Evolutionary conservation across 169 alveolate genomes (phyloP).

Genomic region (Plasmodium adleri): DNA sequence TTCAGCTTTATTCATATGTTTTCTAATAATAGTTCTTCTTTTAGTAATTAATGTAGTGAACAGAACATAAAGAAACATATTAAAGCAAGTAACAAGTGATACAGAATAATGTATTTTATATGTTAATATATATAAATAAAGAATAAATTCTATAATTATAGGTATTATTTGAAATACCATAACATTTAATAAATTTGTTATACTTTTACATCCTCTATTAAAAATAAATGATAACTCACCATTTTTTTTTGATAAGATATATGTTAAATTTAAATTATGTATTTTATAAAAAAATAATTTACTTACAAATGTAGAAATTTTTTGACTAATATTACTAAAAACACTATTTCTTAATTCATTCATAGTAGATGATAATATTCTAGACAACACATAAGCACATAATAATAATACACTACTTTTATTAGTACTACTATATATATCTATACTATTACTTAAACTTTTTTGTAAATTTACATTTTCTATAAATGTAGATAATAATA

Average conservation of each 20-base stretch:
- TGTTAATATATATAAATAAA: slow-evolving; percentile 86
- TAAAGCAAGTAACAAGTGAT: slow-evolving; percentile 85
- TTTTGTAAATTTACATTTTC: slow-evolving; percentile 75
- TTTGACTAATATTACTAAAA: slow-evolving; percentile 84
- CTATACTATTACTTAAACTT: slow-evolving; percentile 1
- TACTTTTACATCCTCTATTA: slow-evolving; percentile 85
- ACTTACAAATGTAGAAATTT: slow-evolving; percentile 81
- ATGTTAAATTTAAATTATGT: slow-evolving; percentile 83
- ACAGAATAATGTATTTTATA: slow-evolving; percentile 88
- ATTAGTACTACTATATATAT: neutral
- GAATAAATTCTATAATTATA: slow-evolving; percentile 86
- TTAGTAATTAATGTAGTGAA: slow-evolving; percentile 88
- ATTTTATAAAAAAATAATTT: slow-evolving; percentile 84
- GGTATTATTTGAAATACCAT: slow-evolving; percentile 88
- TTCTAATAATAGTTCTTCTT: slow-evolving; percentile 86
- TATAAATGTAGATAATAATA: slow-evolving; percentile 63
- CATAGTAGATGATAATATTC: slow-evolving; percentile 70
- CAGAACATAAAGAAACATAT: slow-evolving; percentile 85
- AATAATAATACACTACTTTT: slow-evolving; percentile 41
- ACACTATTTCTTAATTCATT: slow-evolving; percentile 84
- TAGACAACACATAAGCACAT: slow-evolving; percentile 54
- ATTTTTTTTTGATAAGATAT: slow-evolving; percentile 82
- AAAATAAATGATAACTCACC: slow-evolving; percentile 85
- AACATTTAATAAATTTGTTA: slow-evolving; percentile 83
- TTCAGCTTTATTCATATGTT: slow-evolving; percentile 87